These are phyloP conservation scores for Fraxinus velutina DNA, from an alignment of 305 asterid genomes.

Conservation along the genomic window DNA sequence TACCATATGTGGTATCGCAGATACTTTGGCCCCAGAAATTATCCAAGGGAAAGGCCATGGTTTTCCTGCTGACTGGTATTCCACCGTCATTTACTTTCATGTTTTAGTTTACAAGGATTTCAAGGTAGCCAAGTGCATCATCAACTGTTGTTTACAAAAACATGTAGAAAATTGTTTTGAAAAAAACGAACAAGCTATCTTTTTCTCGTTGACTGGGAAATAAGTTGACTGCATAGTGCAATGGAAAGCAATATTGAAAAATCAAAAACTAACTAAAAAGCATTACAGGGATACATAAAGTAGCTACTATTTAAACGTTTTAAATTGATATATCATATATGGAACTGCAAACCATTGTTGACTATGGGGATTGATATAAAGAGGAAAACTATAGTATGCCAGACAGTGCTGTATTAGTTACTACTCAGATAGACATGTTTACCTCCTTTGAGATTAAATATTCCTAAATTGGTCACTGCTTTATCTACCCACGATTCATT, in stretches of 20 bases:
- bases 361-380: not conserved
- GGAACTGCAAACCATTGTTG: not conserved
- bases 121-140: not conserved
- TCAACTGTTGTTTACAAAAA: not conserved
- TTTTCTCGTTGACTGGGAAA: not conserved
- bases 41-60: constrained; percentile 94
- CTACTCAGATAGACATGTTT: not conserved
- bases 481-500: not conserved
- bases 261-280: not conserved
- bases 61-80: constrained; percentile 87
- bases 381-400: not conserved
- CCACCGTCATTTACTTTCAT: constrained; percentile 9
- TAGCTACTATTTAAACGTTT: not conserved
- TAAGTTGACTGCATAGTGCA: not conserved
- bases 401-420: not conserved
- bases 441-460: not conserved
- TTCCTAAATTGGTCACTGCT: not conserved
- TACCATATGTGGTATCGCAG: constrained; percentile 82
- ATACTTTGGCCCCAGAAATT: constrained; percentile 88
- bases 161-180: not conserved
- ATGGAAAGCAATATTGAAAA: not conserved
- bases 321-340: not conserved
- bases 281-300: not conserved
- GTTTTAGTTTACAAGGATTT: not conserved
- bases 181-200: not conserved